Base-by-base conservation (phyloP, 164 flowering plant genomes). In the Magnolia changhungtana region DNA sequence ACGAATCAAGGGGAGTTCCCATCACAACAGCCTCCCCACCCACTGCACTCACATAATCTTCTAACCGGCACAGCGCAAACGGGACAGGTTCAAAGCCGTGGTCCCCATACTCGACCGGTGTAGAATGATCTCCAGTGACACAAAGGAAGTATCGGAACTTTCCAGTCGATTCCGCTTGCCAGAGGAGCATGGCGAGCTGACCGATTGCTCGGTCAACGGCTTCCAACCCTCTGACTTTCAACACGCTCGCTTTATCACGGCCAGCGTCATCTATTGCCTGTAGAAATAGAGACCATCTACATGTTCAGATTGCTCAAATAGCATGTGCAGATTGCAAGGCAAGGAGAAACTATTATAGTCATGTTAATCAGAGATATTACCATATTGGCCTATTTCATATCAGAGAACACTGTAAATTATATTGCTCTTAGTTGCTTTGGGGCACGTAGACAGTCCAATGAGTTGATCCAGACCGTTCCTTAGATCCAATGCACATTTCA, bases 191-290 rank as follows among this genome's bases (percentile, higher is more conserved):
- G 49, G 93, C 91, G 49, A 96, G 87, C 87, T 96, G 99, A 67
- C 91, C 87, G 70, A 95, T 27, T 27, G 29, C 29, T 27, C 29
- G 2, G 29, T 27, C 29, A 27, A 27, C 29, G 2, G 29, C 29
- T 90, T 50, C 98, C 80, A 96, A 77, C 20, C 77, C 98, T 86
- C 84, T 93, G 31, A 89, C 93, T 86, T 93, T 95, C 76, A 93
- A 89, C 61, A 87, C 21, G 72, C 85, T 91, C 31, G 97, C 99
- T 84, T 94, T 96, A 73, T 96, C 98, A 80, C 94, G 99, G 66
- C 99, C 99, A 2, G 97, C 99, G 79, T 94, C 99, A 82, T 96
- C 99, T 82, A 96, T 88, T 75, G 99, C 97, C 99, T 91, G 90
- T 4, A 51, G 50, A 27, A 67, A 3, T 74, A 27, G 29, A 27